Evolutionary conservation across 164 flowering plant genomes (phyloP).

Genomic region (Macadamia tetraphylla): DNA sequence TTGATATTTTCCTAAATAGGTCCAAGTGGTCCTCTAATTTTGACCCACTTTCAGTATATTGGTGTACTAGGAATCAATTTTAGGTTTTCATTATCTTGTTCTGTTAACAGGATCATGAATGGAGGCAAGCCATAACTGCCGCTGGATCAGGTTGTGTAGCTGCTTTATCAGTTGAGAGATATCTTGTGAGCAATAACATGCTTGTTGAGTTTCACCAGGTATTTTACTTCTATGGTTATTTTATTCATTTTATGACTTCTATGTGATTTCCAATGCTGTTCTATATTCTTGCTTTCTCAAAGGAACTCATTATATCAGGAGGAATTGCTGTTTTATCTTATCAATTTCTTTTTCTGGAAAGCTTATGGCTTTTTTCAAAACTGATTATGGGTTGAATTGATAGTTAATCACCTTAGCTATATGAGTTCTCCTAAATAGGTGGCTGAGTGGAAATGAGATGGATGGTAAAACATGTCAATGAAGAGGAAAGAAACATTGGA

Average conservation of each 20-base stretch:
- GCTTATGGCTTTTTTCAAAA: no score
- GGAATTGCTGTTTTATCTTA: no score
- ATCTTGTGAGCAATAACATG: constrained; percentile 71
- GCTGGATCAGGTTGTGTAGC: constrained; percentile 99
- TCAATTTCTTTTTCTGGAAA: no score
- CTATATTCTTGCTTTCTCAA: background rate
- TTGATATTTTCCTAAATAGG: background rate
- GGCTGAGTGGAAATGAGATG: no score
- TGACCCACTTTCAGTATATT: background rate
- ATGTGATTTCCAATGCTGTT: background rate
- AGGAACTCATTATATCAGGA: background rate
- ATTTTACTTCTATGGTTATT: constrained; percentile 6
- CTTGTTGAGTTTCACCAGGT: constrained; percentile 98
- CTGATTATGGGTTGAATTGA: no score
- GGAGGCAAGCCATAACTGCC: constrained; percentile 99
- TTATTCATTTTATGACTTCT: background rate
- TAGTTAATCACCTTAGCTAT: no score
- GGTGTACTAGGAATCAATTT: background rate
- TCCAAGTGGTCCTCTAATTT: background rate
- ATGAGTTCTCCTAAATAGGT: no score
- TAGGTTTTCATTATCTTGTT: constrained; percentile 3
- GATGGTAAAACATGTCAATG: no score
- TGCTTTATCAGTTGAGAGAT: constrained; percentile 94
- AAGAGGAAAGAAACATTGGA: no score
- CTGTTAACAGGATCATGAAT: constrained; percentile 75